Evolutionary conservation across 2,329 filamentous ascomycete genomes (phyloP).

Genomic region (Aspergillus costaricaensis): DNA sequence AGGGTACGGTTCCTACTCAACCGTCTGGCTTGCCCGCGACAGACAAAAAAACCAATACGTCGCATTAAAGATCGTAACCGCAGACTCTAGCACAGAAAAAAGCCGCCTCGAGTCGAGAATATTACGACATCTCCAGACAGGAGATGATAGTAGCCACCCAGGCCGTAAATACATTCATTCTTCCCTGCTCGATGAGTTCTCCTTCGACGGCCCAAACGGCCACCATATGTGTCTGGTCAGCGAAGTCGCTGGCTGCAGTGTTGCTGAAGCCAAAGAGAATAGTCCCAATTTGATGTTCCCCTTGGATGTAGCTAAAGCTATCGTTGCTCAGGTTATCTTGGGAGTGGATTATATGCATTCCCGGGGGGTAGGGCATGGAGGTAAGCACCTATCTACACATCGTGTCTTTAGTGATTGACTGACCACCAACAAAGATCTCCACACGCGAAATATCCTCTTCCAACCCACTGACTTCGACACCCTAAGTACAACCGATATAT

Average conservation of each 20-base stretch:
- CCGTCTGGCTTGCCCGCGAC: conserved; percentile 5
- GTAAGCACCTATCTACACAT: not conserved
- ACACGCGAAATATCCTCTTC: conserved; percentile 1
- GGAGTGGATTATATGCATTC: not conserved
- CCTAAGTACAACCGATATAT: not conserved
- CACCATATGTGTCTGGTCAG: not conserved
- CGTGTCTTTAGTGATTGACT: not conserved
- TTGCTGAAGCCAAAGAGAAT: not conserved
- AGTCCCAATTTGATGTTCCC: not conserved
- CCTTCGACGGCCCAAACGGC: not conserved
- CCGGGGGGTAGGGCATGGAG: not conserved
- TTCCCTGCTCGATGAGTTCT: not conserved
- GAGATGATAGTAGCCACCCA: not conserved
- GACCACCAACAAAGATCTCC: too few species aligned
- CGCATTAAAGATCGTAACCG: not conserved
- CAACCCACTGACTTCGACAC: not conserved
- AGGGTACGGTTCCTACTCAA: not conserved
- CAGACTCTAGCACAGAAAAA: not conserved
- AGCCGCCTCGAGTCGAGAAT: not conserved
- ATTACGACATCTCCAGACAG: too few species aligned
- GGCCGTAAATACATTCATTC: not conserved
- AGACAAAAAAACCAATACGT: not conserved
- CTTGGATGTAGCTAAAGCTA: not conserved
- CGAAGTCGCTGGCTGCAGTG: not conserved
- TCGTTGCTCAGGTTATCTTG: not conserved